Evolutionary conservation across 805 yeast genomes (phyloP), one percentile per base, ranked within the genome.

Genomic region (Monosporozyma unispora): DNA sequence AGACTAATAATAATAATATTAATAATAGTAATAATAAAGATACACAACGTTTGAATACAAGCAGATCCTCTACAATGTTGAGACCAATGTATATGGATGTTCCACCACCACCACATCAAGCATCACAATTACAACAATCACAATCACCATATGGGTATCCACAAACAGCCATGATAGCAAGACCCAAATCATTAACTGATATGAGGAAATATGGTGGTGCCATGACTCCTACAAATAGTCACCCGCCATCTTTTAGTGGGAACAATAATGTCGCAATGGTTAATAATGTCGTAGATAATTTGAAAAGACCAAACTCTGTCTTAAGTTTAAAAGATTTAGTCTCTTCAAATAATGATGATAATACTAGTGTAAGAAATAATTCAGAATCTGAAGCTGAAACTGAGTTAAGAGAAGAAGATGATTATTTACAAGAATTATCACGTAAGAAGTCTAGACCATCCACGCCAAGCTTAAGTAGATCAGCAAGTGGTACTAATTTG

Each of bases 381-480:
- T 33, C 29, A 7, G 42, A 39, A 3, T 39, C 25, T 19, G 42
- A 39, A 8, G 28, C 42, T 11, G 42, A 39, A 5, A 50, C 40
- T 41, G 50, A 27, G 23, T 51, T 53, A 9, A 53, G 54, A 37
- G 48, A 52, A 19, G 57, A 54, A 22, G 52, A 50, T 19, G 57
- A 57, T 29, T 52, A 53, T n/a, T 46, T 54, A 22, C 53, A 54
- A 33, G 59, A 54, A 35, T 53, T 52, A 21, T 50, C 61, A 6
- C 57, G 63, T 40, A 61, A 62, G 49, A 62, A 54, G 44, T 62
- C 67, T 11, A 57, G 57, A 44, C 56, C 65, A 1, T 50, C 61
- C 0, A 63, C 65, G 3, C 67, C 67, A 11, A 57, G 59, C 2
- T 28, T 59, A 22, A 62, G 65, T 46, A 55, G 66, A 35, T 55